phyloP scores from a whole-genome alignment of 768 basidiomycete genomes.

The Cyclocybe aegerita region DNA sequence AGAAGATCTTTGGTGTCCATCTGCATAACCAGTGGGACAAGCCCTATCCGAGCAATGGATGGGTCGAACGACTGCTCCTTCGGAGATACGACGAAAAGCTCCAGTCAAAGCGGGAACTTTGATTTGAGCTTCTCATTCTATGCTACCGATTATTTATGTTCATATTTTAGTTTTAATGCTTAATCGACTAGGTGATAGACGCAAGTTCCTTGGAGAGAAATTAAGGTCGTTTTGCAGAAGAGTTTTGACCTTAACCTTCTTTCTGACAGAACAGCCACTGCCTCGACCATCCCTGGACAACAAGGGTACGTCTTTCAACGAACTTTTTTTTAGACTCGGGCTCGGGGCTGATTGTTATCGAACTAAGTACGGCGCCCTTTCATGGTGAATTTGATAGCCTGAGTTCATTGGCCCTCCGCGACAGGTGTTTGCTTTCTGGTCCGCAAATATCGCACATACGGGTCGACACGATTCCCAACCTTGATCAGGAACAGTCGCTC shows the following conservation, averaged over 20 bases:
- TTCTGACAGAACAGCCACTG: not conserved
- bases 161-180: constrained; percentile 10
- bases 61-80: constrained; percentile 83
- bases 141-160: not conserved
- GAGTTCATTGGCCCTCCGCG: too few relatives aligned
- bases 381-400: constrained; percentile 21
- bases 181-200: constrained; percentile 22
- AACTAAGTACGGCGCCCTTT: too few relatives aligned
- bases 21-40: constrained; percentile 97
- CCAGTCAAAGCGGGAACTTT: constrained; percentile 10
- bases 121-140: constrained; percentile 1
- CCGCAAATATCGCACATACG: too few relatives aligned
- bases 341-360: too few relatives aligned
- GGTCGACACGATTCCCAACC: not conserved
- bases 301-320: constrained; percentile 34
- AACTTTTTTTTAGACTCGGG: constrained; percentile 37
- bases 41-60: constrained; percentile 76
- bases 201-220: constrained; percentile 28
- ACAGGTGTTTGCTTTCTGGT: too few relatives aligned
- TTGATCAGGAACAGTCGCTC: constrained; percentile 28
- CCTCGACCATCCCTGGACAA: too few relatives aligned
- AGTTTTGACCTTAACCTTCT: constrained; percentile 5
- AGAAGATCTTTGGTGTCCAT: constrained; percentile 84
- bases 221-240: too few relatives aligned
- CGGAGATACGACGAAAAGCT: constrained; percentile 52